phyloP scores from a whole-genome alignment of 2,329 filamentous ascomycete genomes.

The Colletotrichum somersetense region DNA sequence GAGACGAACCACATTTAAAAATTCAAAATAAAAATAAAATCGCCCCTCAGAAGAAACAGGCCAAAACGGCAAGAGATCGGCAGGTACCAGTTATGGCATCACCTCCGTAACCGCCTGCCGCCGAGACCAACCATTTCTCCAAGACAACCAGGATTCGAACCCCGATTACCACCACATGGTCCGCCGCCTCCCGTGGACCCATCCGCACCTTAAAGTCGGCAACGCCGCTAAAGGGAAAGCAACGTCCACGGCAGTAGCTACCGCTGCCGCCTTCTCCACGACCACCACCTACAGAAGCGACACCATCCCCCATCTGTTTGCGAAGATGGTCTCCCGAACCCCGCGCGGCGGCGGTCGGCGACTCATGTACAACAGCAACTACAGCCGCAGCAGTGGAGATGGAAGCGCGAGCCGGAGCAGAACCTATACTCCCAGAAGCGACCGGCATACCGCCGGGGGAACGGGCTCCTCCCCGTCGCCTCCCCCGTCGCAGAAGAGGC shows the following conservation, averaged over 20 bases:
- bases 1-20: background rate
- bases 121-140: background rate
- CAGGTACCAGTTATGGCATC: background rate
- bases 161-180: conserved; percentile 20
- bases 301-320: background rate
- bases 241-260: background rate
- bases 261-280: background rate
- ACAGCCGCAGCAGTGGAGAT: background rate
- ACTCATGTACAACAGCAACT: conserved; percentile 22
- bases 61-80: background rate
- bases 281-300: background rate
- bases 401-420: background rate
- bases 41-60: background rate
- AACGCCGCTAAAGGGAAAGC: conserved; percentile 3
- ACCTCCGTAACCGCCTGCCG: background rate
- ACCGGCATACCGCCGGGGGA: background rate
- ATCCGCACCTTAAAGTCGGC: conserved; percentile 35
- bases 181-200: conserved; percentile 39
- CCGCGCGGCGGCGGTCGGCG: conserved; percentile 32
- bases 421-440: conserved; percentile 1
- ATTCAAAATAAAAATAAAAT: background rate
- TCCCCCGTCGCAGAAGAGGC: conserved; percentile 47
- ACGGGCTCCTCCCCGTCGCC: conserved; percentile 18
- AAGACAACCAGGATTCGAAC: background rate
- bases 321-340: conserved; percentile 25